Conservation (phyloP, 2,329 filamentous ascomycete species). For the Epichloe coenophiala region DNA sequence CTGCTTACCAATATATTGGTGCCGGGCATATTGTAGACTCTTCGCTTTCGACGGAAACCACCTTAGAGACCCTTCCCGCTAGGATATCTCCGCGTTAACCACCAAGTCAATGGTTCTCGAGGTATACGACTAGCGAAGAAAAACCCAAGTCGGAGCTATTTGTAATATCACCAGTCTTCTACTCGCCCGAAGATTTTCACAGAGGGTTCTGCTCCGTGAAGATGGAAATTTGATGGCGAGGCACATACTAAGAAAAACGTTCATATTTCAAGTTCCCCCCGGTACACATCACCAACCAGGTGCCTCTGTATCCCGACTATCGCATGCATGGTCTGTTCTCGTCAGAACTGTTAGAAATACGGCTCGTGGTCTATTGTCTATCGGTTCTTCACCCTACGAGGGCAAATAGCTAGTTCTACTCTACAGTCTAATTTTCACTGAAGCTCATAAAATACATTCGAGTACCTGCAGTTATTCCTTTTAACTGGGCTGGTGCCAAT, state of each 20-base stretch:
- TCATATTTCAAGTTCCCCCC: no score
- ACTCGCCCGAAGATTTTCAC: conserved; percentile 68
- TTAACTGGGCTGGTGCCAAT: not conserved
- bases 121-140: conserved; percentile 93
- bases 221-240: conserved; percentile 77
- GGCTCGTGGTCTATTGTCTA: conserved; percentile 7
- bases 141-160: conserved; percentile 34
- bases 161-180: conserved; percentile 35
- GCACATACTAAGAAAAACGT: conserved; percentile 36
- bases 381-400: conserved; percentile 4
- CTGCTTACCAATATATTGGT: not conserved
- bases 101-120: conserved; percentile 59
- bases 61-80: conserved; percentile 37
- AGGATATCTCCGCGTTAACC: conserved; percentile 82
- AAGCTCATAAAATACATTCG: conserved; percentile 6
- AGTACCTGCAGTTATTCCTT: not conserved
- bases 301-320: not conserved
- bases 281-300: no score
- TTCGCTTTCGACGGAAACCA: not conserved
- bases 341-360: conserved; percentile 1
- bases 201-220: conserved; percentile 47
- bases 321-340: not conserved
- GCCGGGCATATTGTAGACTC: conserved; percentile 8
- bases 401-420: conserved; percentile 8
- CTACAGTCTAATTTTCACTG: conserved; percentile 5